phyloP scores from a whole-genome alignment of 73 alveolate species.

The Tetrahymena malaccensis region DNA sequence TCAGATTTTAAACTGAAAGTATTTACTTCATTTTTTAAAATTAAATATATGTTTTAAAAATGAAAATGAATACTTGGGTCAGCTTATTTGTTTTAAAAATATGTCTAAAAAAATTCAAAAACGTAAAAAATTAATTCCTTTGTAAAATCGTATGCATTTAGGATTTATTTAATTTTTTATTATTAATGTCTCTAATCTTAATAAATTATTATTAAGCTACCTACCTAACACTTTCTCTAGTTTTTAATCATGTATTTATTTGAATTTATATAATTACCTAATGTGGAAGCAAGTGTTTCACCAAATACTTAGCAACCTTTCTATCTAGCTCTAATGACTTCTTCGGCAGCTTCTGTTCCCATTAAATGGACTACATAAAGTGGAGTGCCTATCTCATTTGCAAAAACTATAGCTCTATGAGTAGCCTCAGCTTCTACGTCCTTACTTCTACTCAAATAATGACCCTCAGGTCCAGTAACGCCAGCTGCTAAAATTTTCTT shows the following conservation, averaged over 20 bases:
- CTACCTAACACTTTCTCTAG: background rate
- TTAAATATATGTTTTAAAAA: no score
- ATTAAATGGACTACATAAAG: conserved; percentile 53
- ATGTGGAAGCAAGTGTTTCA: conserved; percentile 49
- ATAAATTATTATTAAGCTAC: no score
- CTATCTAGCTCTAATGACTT: conserved; percentile 43
- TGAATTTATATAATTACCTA: background rate
- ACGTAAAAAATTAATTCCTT: no score
- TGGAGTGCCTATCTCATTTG: conserved; percentile 44
- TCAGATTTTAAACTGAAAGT: background rate
- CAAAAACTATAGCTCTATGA: conserved; percentile 45
- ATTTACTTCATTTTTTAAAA: background rate
- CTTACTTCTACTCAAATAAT: conserved; percentile 24
- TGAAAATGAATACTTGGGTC: no score
- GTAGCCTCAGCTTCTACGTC: conserved; percentile 53
- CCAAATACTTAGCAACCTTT: conserved; percentile 49
- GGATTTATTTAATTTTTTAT: background rate
- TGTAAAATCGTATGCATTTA: no score
- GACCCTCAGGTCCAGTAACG: conserved; percentile 57
- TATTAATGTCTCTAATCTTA: background rate
- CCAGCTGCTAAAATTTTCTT: conserved; percentile 23
- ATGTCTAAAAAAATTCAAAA: no score
- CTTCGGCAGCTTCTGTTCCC: conserved; percentile 49
- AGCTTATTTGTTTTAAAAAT: no score
- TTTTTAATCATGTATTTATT: background rate